phyloP scores from a whole-genome alignment of 2,329 filamentous ascomycete genomes.

The Epichloe elymi region DNA sequence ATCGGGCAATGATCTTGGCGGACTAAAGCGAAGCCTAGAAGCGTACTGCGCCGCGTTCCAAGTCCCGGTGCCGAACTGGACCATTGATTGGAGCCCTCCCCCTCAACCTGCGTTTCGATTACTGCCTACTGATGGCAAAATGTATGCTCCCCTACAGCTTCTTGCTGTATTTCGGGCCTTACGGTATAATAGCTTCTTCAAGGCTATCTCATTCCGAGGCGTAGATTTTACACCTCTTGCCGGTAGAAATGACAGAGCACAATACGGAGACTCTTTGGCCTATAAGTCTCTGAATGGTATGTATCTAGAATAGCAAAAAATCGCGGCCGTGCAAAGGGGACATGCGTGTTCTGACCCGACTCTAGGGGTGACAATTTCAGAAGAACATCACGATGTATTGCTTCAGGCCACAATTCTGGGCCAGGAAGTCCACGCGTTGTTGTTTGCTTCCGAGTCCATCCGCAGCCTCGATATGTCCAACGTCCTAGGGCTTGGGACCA shows the following conservation, averaged over 20 bases:
- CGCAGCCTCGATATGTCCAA: conserved; percentile 41
- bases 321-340: not conserved
- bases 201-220: conserved; percentile 40
- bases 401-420: conserved; percentile 37
- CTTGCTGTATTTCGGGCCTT: conserved; percentile 43
- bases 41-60: conserved; percentile 41
- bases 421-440: conserved; percentile 42
- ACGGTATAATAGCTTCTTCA: conserved; percentile 47
- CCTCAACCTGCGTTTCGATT: conserved; percentile 40
- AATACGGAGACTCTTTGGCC: conserved; percentile 32
- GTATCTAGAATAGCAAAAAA: conserved; percentile 4
- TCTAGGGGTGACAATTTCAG: conserved; percentile 31
- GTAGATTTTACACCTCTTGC: conserved; percentile 32
- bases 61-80: conserved; percentile 38
- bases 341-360: not conserved
- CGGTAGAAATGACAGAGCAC: conserved; percentile 28
- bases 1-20: conserved; percentile 40
- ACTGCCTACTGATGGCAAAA: conserved; percentile 25
- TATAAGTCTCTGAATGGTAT: conserved; percentile 40
- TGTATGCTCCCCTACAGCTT: conserved; percentile 37
- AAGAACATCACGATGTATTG: conserved; percentile 34
- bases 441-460: conserved; percentile 42
- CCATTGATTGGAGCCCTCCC: conserved; percentile 30
- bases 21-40: conserved; percentile 39
- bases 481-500: conserved; percentile 18